phyloP scores from a whole-genome alignment of 225 moss, liverwort and hornwort genomes.

The Pseudisothecium myosuroides region DNA sequence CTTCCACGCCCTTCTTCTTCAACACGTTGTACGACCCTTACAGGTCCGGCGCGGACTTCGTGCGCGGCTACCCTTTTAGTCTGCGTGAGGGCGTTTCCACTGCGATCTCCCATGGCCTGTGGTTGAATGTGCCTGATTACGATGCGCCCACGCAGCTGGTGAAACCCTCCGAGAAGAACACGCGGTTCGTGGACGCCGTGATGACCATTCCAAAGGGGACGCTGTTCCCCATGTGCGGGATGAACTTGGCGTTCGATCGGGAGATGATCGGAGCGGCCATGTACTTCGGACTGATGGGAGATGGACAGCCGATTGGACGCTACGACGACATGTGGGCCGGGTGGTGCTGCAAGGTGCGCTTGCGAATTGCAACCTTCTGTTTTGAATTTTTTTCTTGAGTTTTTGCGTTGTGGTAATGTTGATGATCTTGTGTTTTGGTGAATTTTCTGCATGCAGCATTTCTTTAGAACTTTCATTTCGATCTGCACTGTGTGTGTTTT shows the following conservation, averaged over 20 bases:
- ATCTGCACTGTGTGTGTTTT: not conserved
- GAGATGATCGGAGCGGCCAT: conserved; percentile 33
- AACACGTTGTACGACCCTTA: conserved; percentile 88
- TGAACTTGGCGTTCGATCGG: conserved; percentile 52
- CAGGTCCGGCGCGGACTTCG: conserved; percentile 73
- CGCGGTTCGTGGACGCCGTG: conserved; percentile 70
- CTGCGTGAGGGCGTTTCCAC: conserved; percentile 73
- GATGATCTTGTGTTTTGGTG: not conserved
- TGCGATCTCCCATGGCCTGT: conserved; percentile 82
- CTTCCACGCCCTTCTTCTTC: conserved; percentile 74
- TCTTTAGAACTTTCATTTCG: not conserved
- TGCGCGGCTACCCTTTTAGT: conserved; percentile 92
- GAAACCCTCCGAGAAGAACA: conserved; percentile 84
- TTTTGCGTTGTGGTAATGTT: no score
- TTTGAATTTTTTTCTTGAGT: no score
- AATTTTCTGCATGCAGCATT: no score
- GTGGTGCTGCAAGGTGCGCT: conserved; percentile 57
- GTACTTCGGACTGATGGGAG: conserved; percentile 53
- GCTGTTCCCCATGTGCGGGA: conserved; percentile 84
- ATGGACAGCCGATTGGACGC: conserved; percentile 59
- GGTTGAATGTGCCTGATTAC: conserved; percentile 87
- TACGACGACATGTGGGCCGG: conserved; percentile 81
- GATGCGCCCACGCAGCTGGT: conserved; percentile 95
- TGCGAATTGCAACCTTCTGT: not conserved
- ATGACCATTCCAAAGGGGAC: conserved; percentile 82